Conservation (phyloP, 2,329 filamentous ascomycete species). For the Penicillium sp. region DNA sequence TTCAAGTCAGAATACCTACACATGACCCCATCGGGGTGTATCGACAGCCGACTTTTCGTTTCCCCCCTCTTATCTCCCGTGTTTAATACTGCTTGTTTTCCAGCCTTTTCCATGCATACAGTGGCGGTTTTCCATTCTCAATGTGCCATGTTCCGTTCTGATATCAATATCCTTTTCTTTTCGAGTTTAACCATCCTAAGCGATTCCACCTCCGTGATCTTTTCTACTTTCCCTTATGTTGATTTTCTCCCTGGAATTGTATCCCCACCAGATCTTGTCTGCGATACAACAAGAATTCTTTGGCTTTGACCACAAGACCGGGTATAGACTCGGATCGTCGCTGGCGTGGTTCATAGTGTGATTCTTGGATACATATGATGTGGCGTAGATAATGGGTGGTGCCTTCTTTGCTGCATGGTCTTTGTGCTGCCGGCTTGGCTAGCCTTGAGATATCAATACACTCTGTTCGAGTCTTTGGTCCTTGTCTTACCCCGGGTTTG, state of each 20-base stretch:
- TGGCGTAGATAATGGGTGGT: background rate
- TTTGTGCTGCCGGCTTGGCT: background rate
- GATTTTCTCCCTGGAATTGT: background rate
- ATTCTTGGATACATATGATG: background rate
- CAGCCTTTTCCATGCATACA: slow-evolving; percentile 18
- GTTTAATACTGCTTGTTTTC: slow-evolving; percentile 1
- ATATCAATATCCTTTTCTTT: slow-evolving; percentile 4
- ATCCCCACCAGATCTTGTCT: background rate
- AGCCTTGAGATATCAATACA: slow-evolving; percentile 2
- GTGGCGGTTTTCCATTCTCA: slow-evolving; percentile 12
- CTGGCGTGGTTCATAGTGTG: too few relatives aligned
- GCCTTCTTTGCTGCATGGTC: slow-evolving; percentile 1
- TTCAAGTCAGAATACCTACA: background rate
- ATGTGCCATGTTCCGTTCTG: slow-evolving; percentile 2
- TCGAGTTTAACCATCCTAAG: slow-evolving; percentile 4
- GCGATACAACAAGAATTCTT: background rate
- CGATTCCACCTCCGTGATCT: slow-evolving; percentile 2
- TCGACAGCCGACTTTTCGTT: slow-evolving; percentile 1
- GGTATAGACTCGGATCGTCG: background rate
- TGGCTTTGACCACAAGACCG: background rate
- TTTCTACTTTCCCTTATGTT: background rate
- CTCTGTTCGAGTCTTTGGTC: background rate
- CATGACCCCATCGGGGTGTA: slow-evolving; percentile 4
- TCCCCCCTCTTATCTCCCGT: background rate
- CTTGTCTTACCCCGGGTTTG: background rate